Conservation (phyloP, 129 eudicot genomes). For the Ambrosia artemisiifolia region DNA sequence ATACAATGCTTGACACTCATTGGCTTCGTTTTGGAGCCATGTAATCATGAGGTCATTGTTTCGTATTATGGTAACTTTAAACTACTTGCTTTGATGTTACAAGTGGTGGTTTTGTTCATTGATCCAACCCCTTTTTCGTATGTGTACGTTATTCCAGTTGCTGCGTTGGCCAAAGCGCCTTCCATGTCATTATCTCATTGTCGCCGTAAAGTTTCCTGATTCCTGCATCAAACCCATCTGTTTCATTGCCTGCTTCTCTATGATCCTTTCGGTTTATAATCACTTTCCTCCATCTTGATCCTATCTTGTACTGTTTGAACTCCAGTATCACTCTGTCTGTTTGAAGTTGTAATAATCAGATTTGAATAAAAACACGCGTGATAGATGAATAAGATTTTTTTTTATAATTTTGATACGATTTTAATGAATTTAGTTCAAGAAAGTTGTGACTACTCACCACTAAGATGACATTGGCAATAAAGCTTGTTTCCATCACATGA, state of each 20-base stretch:
- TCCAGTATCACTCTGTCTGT: constrained; percentile 58
- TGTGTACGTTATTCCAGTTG: not conserved
- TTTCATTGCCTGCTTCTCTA: constrained; percentile 67
- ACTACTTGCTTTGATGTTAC: constrained; percentile 19
- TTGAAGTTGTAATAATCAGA: not conserved
- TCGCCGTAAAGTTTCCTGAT: constrained; percentile 57
- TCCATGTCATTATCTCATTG: constrained; percentile 69
- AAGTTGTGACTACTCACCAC: constrained; percentile 45
- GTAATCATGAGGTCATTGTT: constrained; percentile 19
- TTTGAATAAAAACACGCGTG: too few relatives aligned
- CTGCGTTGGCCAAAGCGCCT: constrained; percentile 56
- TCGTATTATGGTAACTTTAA: constrained; percentile 3
- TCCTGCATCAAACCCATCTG: constrained; percentile 81
- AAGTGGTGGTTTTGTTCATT: constrained; percentile 20
- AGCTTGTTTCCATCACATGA: constrained; percentile 60
- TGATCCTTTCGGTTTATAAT: constrained; percentile 58
- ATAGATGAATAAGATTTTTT: too few relatives aligned
- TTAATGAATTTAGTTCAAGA: not conserved
- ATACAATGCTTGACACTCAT: constrained; percentile 16
- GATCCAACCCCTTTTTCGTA: too few relatives aligned
- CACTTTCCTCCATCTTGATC: constrained; percentile 72
- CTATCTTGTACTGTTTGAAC: constrained; percentile 68
- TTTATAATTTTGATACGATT: too few relatives aligned
- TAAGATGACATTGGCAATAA: constrained; percentile 70
- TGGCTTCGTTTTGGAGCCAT: constrained; percentile 25